A percentile compares a stretch with the other conserved stretches of the same genome.
These are phyloP conservation scores for Diplotaxis tenuifolia DNA, from an alignment of 345 rosid genomes.

Conservation along the genomic window DNA sequence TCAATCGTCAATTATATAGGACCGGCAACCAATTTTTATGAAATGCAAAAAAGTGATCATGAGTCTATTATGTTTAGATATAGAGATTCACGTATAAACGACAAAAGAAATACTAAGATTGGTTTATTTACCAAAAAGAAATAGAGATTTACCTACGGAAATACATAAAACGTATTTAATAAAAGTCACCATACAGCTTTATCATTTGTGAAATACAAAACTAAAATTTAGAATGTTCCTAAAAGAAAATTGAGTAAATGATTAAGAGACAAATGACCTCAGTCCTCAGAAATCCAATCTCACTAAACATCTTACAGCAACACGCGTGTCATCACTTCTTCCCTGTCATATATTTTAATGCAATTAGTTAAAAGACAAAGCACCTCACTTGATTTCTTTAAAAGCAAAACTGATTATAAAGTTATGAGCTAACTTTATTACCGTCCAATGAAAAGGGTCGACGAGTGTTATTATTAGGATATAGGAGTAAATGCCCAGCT, in stretches of 20 bases:
- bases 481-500: background rate
- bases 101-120: background rate
- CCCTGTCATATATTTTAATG: background rate
- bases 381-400: background rate
- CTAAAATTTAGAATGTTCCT: background rate
- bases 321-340: background rate
- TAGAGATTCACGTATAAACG: background rate
- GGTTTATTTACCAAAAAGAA: too few relatives aligned
- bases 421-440: background rate
- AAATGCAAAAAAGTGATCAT: background rate
- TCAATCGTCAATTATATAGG: background rate
- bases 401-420: background rate
- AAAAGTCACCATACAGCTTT: background rate
- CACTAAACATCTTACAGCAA: conserved; percentile 1
- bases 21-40: background rate
- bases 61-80: background rate
- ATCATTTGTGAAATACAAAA: background rate
- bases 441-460: conserved; percentile 1
- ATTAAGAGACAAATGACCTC: background rate
- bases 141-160: background rate
- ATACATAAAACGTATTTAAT: background rate
- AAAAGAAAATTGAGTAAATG: background rate
- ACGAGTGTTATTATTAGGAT: background rate
- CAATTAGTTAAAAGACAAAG: background rate
- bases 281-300: conserved; percentile 7